These are phyloP conservation scores for Penicillium nordicum DNA, from an alignment of 2,329 filamentous ascomycete species.

Conservation along the genomic window DNA sequence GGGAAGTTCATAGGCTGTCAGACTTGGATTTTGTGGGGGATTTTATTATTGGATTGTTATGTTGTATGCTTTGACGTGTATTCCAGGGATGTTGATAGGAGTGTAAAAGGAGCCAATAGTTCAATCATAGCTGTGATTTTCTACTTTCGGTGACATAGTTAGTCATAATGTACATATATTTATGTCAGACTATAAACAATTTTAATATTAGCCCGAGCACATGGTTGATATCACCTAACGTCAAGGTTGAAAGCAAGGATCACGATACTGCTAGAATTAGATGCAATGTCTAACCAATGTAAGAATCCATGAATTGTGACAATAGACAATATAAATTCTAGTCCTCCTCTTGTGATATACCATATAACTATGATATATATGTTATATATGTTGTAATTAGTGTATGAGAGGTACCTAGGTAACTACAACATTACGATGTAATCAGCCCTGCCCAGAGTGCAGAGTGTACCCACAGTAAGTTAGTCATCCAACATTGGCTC, in stretches of 20 bases:
- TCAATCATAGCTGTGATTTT: background rate
- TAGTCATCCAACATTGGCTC: background rate
- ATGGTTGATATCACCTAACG: background rate
- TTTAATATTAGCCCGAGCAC: background rate
- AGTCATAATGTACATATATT: background rate
- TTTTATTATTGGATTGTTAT: background rate
- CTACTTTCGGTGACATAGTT: too few species aligned
- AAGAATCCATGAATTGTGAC: background rate
- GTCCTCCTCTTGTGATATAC: too few species aligned
- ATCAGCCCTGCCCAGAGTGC: too few species aligned
- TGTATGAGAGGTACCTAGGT: too few species aligned
- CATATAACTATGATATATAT: too few species aligned
- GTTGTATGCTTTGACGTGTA: background rate
- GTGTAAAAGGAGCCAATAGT: background rate
- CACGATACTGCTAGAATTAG: background rate
- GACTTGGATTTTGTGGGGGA: background rate
- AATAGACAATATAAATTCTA: too few species aligned
- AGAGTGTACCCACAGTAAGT: too few species aligned
- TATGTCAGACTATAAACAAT: background rate
- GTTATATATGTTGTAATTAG: too few species aligned
- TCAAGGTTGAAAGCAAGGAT: background rate
- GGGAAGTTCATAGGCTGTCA: background rate
- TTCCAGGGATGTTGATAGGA: background rate
- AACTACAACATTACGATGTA: too few species aligned
- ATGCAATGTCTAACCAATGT: background rate